Evolutionary conservation across 176 grass and related monocot species (phyloP), one percentile per base, ranked within the genome.

Genomic region (Hordeum marinum): DNA sequence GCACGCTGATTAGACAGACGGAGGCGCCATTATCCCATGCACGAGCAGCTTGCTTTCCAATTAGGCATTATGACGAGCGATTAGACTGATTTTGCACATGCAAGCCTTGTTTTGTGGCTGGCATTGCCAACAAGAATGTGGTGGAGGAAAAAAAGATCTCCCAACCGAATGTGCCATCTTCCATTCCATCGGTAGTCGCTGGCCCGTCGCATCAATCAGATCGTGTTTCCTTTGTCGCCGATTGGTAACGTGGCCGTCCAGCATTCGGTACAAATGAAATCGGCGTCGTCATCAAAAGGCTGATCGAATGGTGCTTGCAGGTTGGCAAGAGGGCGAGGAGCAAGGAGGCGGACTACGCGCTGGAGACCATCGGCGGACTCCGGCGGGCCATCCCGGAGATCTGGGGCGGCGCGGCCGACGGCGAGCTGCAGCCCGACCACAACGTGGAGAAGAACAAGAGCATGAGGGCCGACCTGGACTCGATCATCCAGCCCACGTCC

Each of bases 261-360:
- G 24, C 21, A 34, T 78, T 6, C 31, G 62, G 43, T 84, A 17
- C 77, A 54, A 54, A 48, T 48, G 45, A 63, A 7, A 73, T 46
- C 24, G 6, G 20, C 34, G 18, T 37, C 34, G 18, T 37, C 17
- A 61, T 4, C n/a, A n/a, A n/a, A n/a, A n/a, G n/a, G n/a, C 48
- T 52, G 5, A 52, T 52, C 15, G 0, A 17, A 1, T 5, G 1
- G 48, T 7, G 48, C 6, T 6, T 52, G 71, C 84, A 98, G 96
- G 93, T 98, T 60, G 96, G 96, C 48, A 98, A 94, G 86, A 88
- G 45, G 68, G 87, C 34, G 37, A 87, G 90, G 86, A 94, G 89
- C 39, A 93, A 92, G 45, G 96, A 91, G 4, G 86, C 89, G 1
- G 96, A 95, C 78, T 98, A 95, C 77, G 89, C 88, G 3, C 26